phyloP scores from a whole-genome alignment of 2,329 filamentous ascomycete genomes.

The Alternaria tenuissima region DNA sequence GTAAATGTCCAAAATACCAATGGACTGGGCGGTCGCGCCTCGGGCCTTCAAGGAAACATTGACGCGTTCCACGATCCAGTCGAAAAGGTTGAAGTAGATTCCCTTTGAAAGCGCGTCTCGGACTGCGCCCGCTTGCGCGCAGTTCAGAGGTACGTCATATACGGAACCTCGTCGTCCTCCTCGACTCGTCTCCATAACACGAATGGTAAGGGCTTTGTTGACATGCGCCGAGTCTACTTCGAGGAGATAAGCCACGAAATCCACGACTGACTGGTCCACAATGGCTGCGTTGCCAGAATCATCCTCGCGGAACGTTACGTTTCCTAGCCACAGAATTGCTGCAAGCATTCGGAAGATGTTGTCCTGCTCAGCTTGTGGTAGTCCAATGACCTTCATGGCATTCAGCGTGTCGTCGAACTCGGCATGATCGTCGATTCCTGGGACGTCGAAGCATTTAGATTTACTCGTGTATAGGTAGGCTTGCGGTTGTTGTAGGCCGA shows the following conservation, averaged over 20 bases:
- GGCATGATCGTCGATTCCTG: slow-evolving; percentile 88
- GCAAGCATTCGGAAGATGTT: slow-evolving; percentile 96
- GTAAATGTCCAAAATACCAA: slow-evolving; percentile 98
- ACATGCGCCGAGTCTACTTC: slow-evolving; percentile 84
- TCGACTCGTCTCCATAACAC: slow-evolving; percentile 77
- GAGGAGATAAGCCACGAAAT: slow-evolving; percentile 92
- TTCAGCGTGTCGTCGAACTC: slow-evolving; percentile 91
- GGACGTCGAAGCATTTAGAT: slow-evolving; percentile 94
- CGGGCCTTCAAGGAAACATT: slow-evolving; percentile 86
- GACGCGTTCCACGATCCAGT: slow-evolving; percentile 95
- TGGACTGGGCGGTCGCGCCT: slow-evolving; percentile 78
- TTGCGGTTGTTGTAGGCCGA: slow-evolving; percentile 89
- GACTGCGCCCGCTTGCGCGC: slow-evolving; percentile 83
- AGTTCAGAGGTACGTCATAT: slow-evolving; percentile 82
- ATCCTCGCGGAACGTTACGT: slow-evolving; percentile 89
- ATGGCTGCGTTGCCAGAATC: slow-evolving; percentile 89
- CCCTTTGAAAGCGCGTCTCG: slow-evolving; percentile 91
- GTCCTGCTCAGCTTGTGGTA: slow-evolving; percentile 88
- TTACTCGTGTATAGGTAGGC: slow-evolving; percentile 93
- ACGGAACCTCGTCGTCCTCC: slow-evolving; percentile 72
- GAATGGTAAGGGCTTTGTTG: slow-evolving; percentile 86
- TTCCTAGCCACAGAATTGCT: slow-evolving; percentile 91
- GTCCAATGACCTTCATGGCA: slow-evolving; percentile 93
- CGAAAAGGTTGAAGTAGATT: slow-evolving; percentile 97
- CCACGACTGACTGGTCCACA: slow-evolving; percentile 86